A percentile compares a stretch with the other conserved stretches of the same genome.
These are phyloP conservation scores for Lithospermum erythrorhizon DNA, from an alignment of 257 asterid genomes.

Conservation along the genomic window DNA sequence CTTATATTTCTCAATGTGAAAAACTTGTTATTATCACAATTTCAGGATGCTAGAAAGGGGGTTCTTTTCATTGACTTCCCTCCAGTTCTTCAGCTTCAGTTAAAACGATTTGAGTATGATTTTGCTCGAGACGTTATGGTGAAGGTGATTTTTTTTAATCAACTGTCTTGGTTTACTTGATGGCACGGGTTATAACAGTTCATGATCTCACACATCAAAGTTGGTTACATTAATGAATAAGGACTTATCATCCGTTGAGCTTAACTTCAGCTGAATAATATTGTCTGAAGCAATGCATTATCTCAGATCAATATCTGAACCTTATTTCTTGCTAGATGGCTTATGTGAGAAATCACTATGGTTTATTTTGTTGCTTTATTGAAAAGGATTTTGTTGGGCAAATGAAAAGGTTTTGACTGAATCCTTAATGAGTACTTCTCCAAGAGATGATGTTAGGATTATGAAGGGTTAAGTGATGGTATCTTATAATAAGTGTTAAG, in stretches of 20 bases:
- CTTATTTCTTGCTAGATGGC: neutral
- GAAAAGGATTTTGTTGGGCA: neutral
- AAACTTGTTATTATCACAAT: neutral
- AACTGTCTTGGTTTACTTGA: neutral
- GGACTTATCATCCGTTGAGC: no score
- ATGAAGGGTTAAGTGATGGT: no score
- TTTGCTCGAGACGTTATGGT: slow-evolving; percentile 9
- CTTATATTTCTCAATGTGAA: neutral
- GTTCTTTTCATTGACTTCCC: slow-evolving; percentile 10
- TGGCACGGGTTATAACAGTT: neutral
- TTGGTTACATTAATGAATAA: no score
- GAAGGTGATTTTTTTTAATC: slow-evolving; percentile 1
- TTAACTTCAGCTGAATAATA: neutral
- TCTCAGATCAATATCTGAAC: neutral
- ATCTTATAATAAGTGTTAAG: no score
- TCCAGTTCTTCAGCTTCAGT: slow-evolving; percentile 11
- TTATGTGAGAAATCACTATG: no score
- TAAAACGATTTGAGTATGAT: slow-evolving; percentile 10
- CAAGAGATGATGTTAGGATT: no score
- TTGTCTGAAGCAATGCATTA: no score
- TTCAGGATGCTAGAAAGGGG: slow-evolving; percentile 11
- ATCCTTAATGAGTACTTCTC: no score
- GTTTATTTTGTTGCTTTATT: no score
- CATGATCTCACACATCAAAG: neutral
- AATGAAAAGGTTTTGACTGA: no score